A percentile compares a stretch with the other conserved stretches of the same genome.
phyloP scores from a whole-genome alignment of 164 flowering plant genomes.

The Aristolochia contorta region DNA sequence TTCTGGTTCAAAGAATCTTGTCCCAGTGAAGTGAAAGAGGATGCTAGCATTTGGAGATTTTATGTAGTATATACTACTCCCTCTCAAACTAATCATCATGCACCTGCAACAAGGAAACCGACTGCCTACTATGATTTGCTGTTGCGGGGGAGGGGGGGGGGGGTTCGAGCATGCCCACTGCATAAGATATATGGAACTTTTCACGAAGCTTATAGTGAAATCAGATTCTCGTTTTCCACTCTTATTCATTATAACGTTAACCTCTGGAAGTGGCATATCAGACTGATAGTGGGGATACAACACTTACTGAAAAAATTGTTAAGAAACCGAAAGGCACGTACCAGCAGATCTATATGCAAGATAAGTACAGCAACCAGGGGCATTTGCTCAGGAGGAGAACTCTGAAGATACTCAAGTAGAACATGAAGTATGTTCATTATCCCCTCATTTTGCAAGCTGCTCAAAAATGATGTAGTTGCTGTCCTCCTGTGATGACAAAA shows the following conservation, averaged over 20 bases:
- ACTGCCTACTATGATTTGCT: too few species aligned
- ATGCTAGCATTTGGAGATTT: too few species aligned
- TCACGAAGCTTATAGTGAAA: background rate
- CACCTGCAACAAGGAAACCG: too few species aligned
- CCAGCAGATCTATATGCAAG: conserved; percentile 53
- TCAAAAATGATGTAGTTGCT: conserved; percentile 28
- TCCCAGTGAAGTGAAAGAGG: too few species aligned
- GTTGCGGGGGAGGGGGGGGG: too few species aligned
- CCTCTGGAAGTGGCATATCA: background rate
- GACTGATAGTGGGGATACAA: background rate
- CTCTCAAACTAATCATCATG: too few species aligned
- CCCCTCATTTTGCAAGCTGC: conserved; percentile 36
- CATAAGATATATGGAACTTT: background rate
- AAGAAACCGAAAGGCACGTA: conserved; percentile 14
- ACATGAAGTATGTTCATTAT: conserved; percentile 37
- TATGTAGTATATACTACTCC: too few species aligned
- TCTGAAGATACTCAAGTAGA: conserved; percentile 43
- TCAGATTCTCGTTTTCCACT: background rate
- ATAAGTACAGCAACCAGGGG: conserved; percentile 50
- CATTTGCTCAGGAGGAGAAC: conserved; percentile 33
- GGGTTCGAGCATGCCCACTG: too few species aligned
- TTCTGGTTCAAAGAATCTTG: too few species aligned
- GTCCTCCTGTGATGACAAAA: conserved; percentile 34
- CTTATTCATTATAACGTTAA: background rate
- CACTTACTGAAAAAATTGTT: background rate